Conservation (phyloP, 2,329 filamentous ascomycete genomes). For the Celoporthe dispersa region DNA sequence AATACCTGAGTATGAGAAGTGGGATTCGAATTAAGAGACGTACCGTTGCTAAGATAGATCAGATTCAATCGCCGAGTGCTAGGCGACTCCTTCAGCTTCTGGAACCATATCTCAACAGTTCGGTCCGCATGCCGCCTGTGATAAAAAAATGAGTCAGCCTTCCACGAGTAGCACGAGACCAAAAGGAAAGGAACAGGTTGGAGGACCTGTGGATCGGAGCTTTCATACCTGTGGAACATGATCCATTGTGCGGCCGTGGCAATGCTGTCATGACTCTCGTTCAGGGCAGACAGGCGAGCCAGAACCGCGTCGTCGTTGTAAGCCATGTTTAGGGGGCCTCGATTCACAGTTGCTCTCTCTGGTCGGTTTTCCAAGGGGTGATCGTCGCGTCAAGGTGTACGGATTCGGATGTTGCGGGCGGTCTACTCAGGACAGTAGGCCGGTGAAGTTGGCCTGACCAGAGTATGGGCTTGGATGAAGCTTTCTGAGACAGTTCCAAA, state of each 20-base stretch:
- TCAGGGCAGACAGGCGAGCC: slow-evolving; percentile 91
- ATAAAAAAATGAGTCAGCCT: slow-evolving; percentile 8
- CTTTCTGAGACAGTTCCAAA: background rate
- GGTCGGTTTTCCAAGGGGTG: slow-evolving; percentile 1
- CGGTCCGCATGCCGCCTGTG: slow-evolving; percentile 85
- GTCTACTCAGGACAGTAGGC: background rate
- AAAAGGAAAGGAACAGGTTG: background rate
- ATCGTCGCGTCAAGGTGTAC: background rate
- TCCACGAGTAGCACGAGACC: background rate
- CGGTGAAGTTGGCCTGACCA: background rate
- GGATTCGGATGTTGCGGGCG: background rate
- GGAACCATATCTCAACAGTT: slow-evolving; percentile 90
- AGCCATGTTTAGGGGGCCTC: slow-evolving; percentile 65
- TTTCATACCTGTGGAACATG: slow-evolving; percentile 89
- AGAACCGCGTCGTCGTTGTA: slow-evolving; percentile 95
- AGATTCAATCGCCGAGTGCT: slow-evolving; percentile 86
- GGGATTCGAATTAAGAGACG: slow-evolving; percentile 34
- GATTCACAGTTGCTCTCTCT: background rate
- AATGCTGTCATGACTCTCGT: slow-evolving; percentile 97
- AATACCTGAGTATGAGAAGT: background rate
- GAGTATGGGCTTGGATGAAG: background rate
- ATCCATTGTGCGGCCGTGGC: slow-evolving; percentile 98
- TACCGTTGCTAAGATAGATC: slow-evolving; percentile 94
- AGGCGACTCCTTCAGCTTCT: slow-evolving; percentile 84
- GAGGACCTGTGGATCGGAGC: background rate